These are phyloP conservation scores for Panellus pusillus DNA, from an alignment of 768 basidiomycete species.

Conservation along the genomic window DNA sequence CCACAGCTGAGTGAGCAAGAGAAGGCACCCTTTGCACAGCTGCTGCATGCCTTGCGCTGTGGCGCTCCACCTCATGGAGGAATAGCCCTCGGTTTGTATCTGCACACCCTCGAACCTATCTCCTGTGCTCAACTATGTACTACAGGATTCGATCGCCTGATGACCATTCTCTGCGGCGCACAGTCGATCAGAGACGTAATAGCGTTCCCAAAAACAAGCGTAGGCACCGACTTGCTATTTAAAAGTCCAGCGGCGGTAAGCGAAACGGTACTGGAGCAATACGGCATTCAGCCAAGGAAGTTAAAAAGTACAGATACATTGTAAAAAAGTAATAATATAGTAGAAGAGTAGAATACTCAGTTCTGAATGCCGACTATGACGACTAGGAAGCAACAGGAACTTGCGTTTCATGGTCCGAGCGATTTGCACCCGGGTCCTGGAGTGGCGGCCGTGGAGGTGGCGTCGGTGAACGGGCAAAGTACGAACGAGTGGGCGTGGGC, in stretches of 20 bases:
- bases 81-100: conserved; percentile 73
- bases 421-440: conserved; percentile 22
- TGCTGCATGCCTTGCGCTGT: conserved; percentile 82
- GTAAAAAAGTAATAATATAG: conserved; percentile 19
- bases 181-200: conserved; percentile 93
- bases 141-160: conserved; percentile 88
- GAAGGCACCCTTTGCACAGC: conserved; percentile 74
- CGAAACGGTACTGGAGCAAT: conserved; percentile 56
- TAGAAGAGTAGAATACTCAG: background rate
- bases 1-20: conserved; percentile 72
- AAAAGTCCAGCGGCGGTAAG: conserved; percentile 74
- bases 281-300: conserved; percentile 50
- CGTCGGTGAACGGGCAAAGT: conserved; percentile 24
- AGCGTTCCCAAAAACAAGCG: conserved; percentile 90
- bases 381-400: conserved; percentile 20
- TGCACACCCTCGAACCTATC: conserved; percentile 17
- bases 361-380: background rate
- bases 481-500: conserved; percentile 46
- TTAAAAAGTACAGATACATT: conserved; percentile 18
- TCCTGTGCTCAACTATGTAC: conserved; percentile 6
- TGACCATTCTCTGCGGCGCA: conserved; percentile 86
- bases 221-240: conserved; percentile 84
- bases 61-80: conserved; percentile 97
- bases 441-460: conserved; percentile 27
- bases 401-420: conserved; percentile 28